Evolutionary conservation across 441 rosid species (phyloP).

Genomic region (Cnidoscolus chayamansa): DNA sequence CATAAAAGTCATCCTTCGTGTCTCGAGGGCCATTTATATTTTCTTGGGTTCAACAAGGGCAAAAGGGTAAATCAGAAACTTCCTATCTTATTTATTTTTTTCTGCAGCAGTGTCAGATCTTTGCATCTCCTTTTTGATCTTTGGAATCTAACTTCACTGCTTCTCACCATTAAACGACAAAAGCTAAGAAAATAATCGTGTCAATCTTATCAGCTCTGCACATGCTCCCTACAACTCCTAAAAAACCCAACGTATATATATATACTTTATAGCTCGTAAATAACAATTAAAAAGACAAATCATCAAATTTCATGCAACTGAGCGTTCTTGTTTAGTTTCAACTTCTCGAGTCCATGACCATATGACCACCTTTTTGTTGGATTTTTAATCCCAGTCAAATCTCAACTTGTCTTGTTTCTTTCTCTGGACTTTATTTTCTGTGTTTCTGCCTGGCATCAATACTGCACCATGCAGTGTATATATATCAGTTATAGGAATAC

Average conservation of each 20-base stretch:
- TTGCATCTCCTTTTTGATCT: slow-evolving; percentile 17
- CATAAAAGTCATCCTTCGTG: slow-evolving; percentile 6
- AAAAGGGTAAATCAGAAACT: slow-evolving; percentile 14
- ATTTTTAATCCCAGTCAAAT: slow-evolving; percentile 33
- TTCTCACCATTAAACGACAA: slow-evolving; percentile 39
- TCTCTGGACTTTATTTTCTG: slow-evolving; percentile 11
- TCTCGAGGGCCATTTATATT: slow-evolving; percentile 4
- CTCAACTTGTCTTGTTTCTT: slow-evolving; percentile 38
- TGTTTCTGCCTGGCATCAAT: slow-evolving; percentile 26
- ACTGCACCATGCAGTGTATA: slow-evolving; percentile 28
- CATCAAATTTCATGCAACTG: slow-evolving; percentile 22
- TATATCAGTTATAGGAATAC: slow-evolving; percentile 24
- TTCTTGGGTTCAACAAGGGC: slow-evolving; percentile 16
- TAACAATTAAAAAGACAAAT: slow-evolving; percentile 28
- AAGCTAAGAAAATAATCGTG: slow-evolving; percentile 24
- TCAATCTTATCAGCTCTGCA: slow-evolving; percentile 27
- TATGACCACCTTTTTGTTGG: slow-evolving; percentile 12
- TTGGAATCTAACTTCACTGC: slow-evolving; percentile 40
- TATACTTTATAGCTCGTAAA: neutral
- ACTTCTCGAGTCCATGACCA: slow-evolving; percentile 31
- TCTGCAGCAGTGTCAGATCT: slow-evolving; percentile 12
- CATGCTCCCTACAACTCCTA: slow-evolving; percentile 30
- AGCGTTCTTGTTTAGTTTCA: slow-evolving; percentile 2
- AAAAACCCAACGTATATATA: slow-evolving; percentile 18
- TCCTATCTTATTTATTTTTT: neutral